Percentiles rank a stretch among this genome's conserved stretches.
phyloP scores from a whole-genome alignment of 352 stramenopile genomes.

The Globisporangium emineosum region DNA sequence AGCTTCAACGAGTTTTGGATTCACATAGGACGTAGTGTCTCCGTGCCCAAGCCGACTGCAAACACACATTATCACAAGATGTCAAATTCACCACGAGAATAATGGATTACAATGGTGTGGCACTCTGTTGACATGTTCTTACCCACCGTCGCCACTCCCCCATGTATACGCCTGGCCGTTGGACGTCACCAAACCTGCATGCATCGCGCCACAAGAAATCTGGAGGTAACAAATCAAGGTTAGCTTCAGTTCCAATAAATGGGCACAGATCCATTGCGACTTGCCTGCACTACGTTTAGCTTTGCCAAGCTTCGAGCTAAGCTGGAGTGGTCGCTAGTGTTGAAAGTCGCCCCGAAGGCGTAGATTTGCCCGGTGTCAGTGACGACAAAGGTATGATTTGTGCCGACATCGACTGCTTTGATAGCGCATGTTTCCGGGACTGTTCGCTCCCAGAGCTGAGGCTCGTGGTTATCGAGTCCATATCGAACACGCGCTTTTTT shows the following conservation, averaged over 20 bases:
- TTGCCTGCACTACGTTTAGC: slow-evolving; percentile 56
- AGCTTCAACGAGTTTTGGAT: slow-evolving; percentile 67
- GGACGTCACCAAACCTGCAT: slow-evolving; percentile 71
- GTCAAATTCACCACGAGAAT: neutral
- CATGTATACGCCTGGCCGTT: slow-evolving; percentile 76
- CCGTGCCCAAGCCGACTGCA: slow-evolving; percentile 68
- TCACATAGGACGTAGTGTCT: slow-evolving; percentile 66
- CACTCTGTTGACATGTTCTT: slow-evolving; percentile 17
- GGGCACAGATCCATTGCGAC: neutral
- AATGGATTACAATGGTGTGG: too few relatives aligned
- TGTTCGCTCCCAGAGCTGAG: slow-evolving; percentile 65
- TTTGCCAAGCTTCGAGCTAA: slow-evolving; percentile 54
- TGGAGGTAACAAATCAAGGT: slow-evolving; percentile 15
- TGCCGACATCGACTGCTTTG: slow-evolving; percentile 53
- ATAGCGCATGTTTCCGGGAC: slow-evolving; percentile 58
- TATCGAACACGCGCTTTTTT: slow-evolving; percentile 63
- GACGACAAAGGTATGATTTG: slow-evolving; percentile 69
- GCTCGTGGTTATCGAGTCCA: slow-evolving; percentile 54
- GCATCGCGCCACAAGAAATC: slow-evolving; percentile 78
- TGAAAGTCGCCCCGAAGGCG: slow-evolving; percentile 68
- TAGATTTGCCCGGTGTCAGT: slow-evolving; percentile 50
- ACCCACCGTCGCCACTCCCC: slow-evolving; percentile 84
- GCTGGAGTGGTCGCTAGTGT: slow-evolving; percentile 55
- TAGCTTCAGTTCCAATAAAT: neutral
- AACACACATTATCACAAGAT: too few relatives aligned